Percentiles rank a stretch among this genome's conserved stretches.
These are phyloP conservation scores for Limnanthes douglasii DNA, from an alignment of 345 rosid species.

Conservation along the genomic window DNA sequence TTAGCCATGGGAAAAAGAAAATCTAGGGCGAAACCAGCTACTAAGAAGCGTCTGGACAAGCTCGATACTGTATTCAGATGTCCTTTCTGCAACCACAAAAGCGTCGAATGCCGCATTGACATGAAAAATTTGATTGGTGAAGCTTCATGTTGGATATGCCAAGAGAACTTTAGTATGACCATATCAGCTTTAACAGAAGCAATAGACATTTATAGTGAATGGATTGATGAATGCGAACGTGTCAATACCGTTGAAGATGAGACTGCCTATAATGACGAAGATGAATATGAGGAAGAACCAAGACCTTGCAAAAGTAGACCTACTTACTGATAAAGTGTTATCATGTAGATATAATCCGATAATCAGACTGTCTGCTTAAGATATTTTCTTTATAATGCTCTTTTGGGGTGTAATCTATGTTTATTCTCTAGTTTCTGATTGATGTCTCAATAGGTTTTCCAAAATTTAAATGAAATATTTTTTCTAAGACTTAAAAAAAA, in stretches of 20 bases:
- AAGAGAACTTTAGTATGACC: conserved; percentile 73
- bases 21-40: conserved; percentile 89
- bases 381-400: no score
- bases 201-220: conserved; percentile 92
- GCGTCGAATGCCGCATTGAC: conserved; percentile 83
- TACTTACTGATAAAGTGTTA: no score
- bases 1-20: conserved; percentile 94
- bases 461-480: no score
- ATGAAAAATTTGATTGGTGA: conserved; percentile 79
- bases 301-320: no score
- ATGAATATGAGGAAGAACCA: conserved; percentile 10
- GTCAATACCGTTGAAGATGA: conserved; percentile 57
- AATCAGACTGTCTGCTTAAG: no score
- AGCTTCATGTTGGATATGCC: conserved; percentile 74
- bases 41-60: conserved; percentile 85
- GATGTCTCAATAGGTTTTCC: no score
- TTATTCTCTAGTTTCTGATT: no score
- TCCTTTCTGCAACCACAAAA: conserved; percentile 88
- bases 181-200: conserved; percentile 78
- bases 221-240: conserved; percentile 96
- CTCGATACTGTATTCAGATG: conserved; percentile 93
- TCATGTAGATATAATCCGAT: no score
- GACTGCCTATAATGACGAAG: conserved; percentile 27
- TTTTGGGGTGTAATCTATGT: no score
- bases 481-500: no score